Base-by-base conservation (phyloP, 768 basidiomycete species). In the Leucocoprinus sp. region DNA sequence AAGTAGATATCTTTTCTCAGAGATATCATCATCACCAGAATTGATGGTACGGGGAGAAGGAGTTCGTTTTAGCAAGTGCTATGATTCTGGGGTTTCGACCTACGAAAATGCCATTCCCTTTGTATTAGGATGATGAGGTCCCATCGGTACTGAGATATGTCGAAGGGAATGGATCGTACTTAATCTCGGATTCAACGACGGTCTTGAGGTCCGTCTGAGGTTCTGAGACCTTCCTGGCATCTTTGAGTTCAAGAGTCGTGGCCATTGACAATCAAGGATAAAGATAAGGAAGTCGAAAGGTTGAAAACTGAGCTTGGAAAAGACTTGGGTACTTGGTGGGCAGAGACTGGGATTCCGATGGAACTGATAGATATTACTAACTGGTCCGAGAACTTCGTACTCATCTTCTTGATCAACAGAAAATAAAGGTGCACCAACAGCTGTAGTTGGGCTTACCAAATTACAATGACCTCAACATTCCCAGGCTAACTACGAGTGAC, bases 21-120 rank as follows among this genome's bases (percentile, higher is more conserved):
- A 28, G 11, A 2, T 6, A 39, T 11, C 15, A 26, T 19, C 12
- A n/a, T 6, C 7, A 17, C 11, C 8, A 18, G 18, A 3, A 9
- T 8, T 3, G 36, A 1, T 15, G 7, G 28, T 29, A 7, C 7
- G 28, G 7, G 28, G 28, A 7, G 28, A 29, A 7, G 28, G 28
- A n/a, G n/a, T n/a, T n/a, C n/a, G n/a, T n/a, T n/a, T n/a, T n/a
- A 42, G 5, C 42, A 12, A n/a, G 15, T 27, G 11, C n/a, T n/a
- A 5, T 35, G n/a, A 6, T 15, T 19, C 34, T 19, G 9, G 41
- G 22, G 36, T 33, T 48, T 42, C 14, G 5, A 61, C 77, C 54
- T 57, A 84, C 84, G 84, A 55, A 86, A 86, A 55, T 86, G 84
- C 84, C 84, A 86, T 58, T 86, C 84, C 58, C 84, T 84, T 54